Base-by-base conservation (phyloP, 768 basidiomycete species). In the Rhodotorula graminis region DNA sequence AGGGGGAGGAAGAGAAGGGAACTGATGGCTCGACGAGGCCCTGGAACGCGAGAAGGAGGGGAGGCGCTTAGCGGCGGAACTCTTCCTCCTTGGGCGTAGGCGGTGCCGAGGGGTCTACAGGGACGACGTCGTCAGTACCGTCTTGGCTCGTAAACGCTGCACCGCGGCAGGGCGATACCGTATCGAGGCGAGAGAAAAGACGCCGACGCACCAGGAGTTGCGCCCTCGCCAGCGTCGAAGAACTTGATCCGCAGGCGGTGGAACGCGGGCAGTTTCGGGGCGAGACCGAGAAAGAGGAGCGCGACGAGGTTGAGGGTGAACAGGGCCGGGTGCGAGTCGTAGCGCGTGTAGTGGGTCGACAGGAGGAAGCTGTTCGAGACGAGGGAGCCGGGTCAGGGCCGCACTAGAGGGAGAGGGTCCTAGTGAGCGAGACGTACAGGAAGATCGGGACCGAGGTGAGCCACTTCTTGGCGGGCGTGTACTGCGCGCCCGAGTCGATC, bases 401-500 rank as follows among this genome's bases (percentile, higher is more conserved):
- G 12, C 21, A 11, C 27, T 25, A 25, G 23, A 25, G 50, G 8
- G 8, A 50, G 37, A 14, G 3, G 14, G 18, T n/a, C n/a, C n/a
- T n/a, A n/a, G 40, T 25, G 55, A 16, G 12, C 7, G 25, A 21
- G 18, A 59, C 61, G 61, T 92, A 97, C 96, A 99, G 84, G 50
- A 85, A 85, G 75, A 98, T 89, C 0, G 96, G 96, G 15, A 93
- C 88, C 65, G 87, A 87, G 71, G 96, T 86, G 42, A 99, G 84
- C 92, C 93, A 98, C 80, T 99, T 99, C 84, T 92, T 96, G 11
- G 96, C 89, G 1, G 96, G 96, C 11, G 96, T 99, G 82, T 98
- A 96, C 79, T 98, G 96, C 1, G 94, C 96, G 52, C 96, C 96
- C 62, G 91, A 90, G 81, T 99, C 96, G 62, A 99, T 99, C 84